A percentile compares a stretch with the other conserved stretches of the same genome.
Conservation (phyloP, 2,329 filamentous ascomycete species). For the Botrytis porri region DNA sequence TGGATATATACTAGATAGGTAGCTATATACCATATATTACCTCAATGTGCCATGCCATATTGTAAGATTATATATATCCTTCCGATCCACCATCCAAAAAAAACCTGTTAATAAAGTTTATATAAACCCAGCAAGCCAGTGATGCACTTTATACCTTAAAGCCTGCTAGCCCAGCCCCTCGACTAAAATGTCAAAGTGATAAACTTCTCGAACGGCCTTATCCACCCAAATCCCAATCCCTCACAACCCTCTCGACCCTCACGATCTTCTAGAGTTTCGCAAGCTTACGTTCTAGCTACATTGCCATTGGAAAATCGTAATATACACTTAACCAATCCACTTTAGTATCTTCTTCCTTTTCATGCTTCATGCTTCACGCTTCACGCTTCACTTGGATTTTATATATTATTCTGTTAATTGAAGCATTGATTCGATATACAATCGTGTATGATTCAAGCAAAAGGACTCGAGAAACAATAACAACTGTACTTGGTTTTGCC, state of each 20-base stretch:
- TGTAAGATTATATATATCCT: too few relatives aligned
- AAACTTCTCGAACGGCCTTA: conserved; percentile 9
- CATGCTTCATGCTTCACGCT: background rate
- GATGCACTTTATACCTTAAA: background rate
- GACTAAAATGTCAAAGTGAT: background rate
- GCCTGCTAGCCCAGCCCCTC: background rate
- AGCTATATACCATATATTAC: too few relatives aligned
- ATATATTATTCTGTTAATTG: background rate
- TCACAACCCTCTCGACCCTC: background rate
- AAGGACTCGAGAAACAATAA: background rate
- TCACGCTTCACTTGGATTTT: background rate
- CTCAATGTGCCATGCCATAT: too few relatives aligned
- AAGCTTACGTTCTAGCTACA: background rate
- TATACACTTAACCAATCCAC: background rate
- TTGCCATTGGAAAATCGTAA: background rate
- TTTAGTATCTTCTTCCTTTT: background rate
- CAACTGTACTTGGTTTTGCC: background rate
- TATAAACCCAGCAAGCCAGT: background rate
- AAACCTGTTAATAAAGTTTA: background rate
- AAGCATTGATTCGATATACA: background rate
- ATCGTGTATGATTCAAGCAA: background rate
- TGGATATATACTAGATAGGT: background rate
- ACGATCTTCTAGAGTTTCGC: background rate
- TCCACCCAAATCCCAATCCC: background rate
- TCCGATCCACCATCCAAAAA: background rate